These are phyloP conservation scores for Karstenula rhodostoma DNA, from an alignment of 2,329 filamentous ascomycete species.

Conservation along the genomic window DNA sequence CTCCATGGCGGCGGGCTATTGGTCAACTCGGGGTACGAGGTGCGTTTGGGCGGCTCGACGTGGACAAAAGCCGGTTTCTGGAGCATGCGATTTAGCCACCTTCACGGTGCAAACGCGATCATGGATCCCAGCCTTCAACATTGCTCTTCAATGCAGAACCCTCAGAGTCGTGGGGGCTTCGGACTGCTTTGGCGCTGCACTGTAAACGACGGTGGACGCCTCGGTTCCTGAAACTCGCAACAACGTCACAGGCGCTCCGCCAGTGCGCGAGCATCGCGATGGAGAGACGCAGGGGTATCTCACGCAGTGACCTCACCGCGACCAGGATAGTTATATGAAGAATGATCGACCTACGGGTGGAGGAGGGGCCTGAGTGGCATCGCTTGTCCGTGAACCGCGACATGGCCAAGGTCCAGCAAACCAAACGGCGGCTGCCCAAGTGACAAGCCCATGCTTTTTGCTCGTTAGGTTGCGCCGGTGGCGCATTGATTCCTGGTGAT, in stretches of 20 bases:
- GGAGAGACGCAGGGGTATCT: neutral
- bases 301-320: neutral
- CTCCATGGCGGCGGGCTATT: neutral
- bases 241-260: neutral
- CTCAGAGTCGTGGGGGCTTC: neutral
- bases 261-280: neutral
- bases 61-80: slow-evolving; percentile 6
- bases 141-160: neutral
- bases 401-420: slow-evolving; percentile 2
- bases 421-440: neutral
- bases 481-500: neutral
- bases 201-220: neutral
- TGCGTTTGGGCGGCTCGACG: neutral
- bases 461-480: neutral
- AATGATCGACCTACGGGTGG: neutral
- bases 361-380: slow-evolving; percentile 1
- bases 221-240: slow-evolving; percentile 6
- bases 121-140: neutral
- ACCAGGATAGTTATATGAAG: neutral
- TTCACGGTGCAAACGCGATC: neutral
- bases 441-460: slow-evolving; percentile 1
- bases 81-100: neutral
- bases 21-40: neutral
- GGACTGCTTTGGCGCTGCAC: neutral
- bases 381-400: neutral